Evolutionary conservation across 2,329 filamentous ascomycete genomes (phyloP).

Genomic region (Ascochyta viciae-villosae): DNA sequence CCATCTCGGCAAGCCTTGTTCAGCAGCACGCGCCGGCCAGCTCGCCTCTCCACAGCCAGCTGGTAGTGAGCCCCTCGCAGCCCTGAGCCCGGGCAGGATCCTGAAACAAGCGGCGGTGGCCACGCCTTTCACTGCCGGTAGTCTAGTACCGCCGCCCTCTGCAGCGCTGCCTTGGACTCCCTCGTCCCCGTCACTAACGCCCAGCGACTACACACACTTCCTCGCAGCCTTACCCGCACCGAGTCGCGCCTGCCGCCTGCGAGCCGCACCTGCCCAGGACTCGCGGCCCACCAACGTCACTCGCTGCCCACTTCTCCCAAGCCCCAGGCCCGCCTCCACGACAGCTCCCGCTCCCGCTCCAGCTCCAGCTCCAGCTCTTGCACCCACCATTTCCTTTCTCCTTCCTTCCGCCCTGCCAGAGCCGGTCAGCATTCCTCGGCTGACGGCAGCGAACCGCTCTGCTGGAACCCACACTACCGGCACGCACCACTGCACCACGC

Average conservation of each 20-base stretch:
- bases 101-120: constrained; percentile 32
- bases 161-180: neutral
- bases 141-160: neutral
- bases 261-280: constrained; percentile 36
- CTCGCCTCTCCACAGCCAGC: constrained; percentile 25
- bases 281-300: constrained; percentile 40
- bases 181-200: neutral
- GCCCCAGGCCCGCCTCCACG: constrained; percentile 14
- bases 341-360: neutral
- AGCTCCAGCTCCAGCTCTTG: neutral
- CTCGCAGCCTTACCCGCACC: constrained; percentile 13
- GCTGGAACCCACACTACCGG: constrained; percentile 36
- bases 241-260: constrained; percentile 27
- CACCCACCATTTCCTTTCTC: neutral
- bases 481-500: constrained; percentile 6
- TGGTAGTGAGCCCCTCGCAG: constrained; percentile 32
- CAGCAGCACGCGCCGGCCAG: constrained; percentile 37
- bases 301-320: constrained; percentile 21
- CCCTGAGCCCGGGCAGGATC: constrained; percentile 9
- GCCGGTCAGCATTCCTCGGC: constrained; percentile 38
- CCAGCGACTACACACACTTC: neutral
- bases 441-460: constrained; percentile 38
- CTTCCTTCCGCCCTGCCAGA: constrained; percentile 15
- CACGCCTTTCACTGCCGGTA: constrained; percentile 21
- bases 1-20: constrained; percentile 40